These are phyloP conservation scores for Cercophora sp. DNA, from an alignment of 495 filamentous ascomycete species.

Conservation along the genomic window DNA sequence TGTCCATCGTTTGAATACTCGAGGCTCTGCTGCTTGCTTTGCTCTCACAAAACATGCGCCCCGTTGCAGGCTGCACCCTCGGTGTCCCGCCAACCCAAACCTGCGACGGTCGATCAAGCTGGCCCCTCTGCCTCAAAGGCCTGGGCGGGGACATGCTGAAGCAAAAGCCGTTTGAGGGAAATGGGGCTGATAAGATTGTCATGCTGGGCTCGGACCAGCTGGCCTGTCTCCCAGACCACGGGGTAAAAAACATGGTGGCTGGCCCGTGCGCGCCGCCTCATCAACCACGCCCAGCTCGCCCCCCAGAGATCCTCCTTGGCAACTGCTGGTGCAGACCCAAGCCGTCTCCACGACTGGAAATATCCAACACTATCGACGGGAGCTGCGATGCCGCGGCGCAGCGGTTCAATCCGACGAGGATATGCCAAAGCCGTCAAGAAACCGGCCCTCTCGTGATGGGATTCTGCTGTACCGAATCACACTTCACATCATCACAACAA, in stretches of 20 bases:
- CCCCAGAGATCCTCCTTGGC: conserved; percentile 3
- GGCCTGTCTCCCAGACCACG: background rate
- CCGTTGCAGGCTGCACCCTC: conserved; percentile 3
- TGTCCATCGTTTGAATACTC: too few relatives aligned
- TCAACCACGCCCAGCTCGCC: background rate
- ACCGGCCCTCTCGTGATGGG: background rate
- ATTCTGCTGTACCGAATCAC: too few relatives aligned
- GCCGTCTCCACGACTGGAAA: background rate
- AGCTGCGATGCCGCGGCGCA: conserved; percentile 7
- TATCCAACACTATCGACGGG: conserved; percentile 4
- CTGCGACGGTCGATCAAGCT: conserved; percentile 25
- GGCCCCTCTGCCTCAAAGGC: conserved; percentile 9
- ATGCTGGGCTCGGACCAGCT: conserved; percentile 17
- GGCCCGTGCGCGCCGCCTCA: background rate
- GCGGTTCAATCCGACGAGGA: conserved; percentile 1
- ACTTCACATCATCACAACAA: too few relatives aligned
- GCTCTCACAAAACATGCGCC: background rate
- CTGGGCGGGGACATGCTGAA: conserved; percentile 20
- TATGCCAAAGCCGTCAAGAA: too few relatives aligned
- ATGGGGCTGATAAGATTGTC: conserved; percentile 12
- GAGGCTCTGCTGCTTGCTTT: too few relatives aligned
- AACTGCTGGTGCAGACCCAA: conserved; percentile 1
- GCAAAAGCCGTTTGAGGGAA: conserved; percentile 31
- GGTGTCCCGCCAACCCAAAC: conserved; percentile 9
- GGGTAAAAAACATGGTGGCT: background rate